Conservation (phyloP, 2,329 filamentous ascomycete species). For the Eurotiales sp. region DNA sequence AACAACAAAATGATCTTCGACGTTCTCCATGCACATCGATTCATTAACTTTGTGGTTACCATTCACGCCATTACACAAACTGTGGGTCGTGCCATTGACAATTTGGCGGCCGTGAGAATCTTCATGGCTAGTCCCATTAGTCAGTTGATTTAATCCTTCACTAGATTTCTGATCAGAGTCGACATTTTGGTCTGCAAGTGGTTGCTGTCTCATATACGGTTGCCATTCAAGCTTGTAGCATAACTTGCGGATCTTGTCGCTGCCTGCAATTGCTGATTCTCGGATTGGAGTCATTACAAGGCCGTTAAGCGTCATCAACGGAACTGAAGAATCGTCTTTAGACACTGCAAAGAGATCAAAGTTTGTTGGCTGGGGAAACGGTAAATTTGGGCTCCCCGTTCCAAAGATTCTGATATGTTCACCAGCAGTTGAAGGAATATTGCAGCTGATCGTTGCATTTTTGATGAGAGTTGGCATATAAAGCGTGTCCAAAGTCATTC, state of each 20-base stretch:
- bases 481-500: slow-evolving; percentile 27
- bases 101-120: not conserved
- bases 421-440: slow-evolving; percentile 18
- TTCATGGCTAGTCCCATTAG: not conserved
- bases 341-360: slow-evolving; percentile 18
- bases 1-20: not conserved
- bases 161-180: not conserved
- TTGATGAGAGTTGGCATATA: slow-evolving; percentile 34
- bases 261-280: slow-evolving; percentile 12
- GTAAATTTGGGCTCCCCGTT: slow-evolving; percentile 11
- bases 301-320: slow-evolving; percentile 21
- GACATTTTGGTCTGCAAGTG: not conserved
- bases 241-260: slow-evolving; percentile 15
- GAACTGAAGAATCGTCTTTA: slow-evolving; percentile 16
- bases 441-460: slow-evolving; percentile 21
- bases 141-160: not conserved
- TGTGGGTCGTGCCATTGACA: not conserved
- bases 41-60: not conserved
- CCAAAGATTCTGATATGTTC: slow-evolving; percentile 18
- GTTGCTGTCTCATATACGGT: slow-evolving; percentile 13
- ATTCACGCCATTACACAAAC: not conserved
- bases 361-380: slow-evolving; percentile 8
- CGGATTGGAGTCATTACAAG: slow-evolving; percentile 25
- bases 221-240: slow-evolving; percentile 26
- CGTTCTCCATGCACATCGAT: no score